phyloP scores from a whole-genome alignment of 202 grass and related monocot genomes.

The Saccharum hybrid region DNA sequence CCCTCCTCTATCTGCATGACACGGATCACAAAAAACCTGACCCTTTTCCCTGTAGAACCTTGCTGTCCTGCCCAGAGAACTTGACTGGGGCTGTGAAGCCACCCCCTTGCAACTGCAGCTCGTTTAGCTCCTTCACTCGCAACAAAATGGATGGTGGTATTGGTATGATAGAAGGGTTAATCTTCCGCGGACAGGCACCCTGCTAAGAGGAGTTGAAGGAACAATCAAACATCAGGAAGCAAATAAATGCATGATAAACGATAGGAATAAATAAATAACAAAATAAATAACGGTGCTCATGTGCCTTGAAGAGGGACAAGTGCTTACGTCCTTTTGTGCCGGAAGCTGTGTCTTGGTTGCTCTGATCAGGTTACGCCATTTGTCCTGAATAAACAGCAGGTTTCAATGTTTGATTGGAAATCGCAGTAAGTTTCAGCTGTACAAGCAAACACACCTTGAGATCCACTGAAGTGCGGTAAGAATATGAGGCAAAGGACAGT shows the following conservation, averaged over 20 bases:
- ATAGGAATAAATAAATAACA: background rate
- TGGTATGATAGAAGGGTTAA: conserved; percentile 72
- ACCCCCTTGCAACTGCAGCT: conserved; percentile 58
- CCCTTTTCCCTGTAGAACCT: conserved; percentile 68
- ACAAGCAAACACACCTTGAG: conserved; percentile 68
- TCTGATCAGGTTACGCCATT: conserved; percentile 96
- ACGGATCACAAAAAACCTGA: conserved; percentile 83
- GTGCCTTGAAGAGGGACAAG: background rate
- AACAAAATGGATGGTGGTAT: conserved; percentile 83
- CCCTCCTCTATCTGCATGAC: conserved; percentile 22
- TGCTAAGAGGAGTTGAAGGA: conserved; percentile 23
- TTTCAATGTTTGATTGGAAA: conserved; percentile 27
- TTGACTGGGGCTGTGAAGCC: conserved; percentile 43
- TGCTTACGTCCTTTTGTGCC: conserved; percentile 61
- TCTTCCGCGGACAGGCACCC: conserved; percentile 55
- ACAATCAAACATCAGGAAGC: background rate
- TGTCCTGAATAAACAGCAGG: conserved; percentile 65
- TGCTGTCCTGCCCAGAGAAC: conserved; percentile 40
- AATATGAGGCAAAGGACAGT: conserved; percentile 80
- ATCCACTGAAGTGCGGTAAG: conserved; percentile 98
- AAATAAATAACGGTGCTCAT: background rate
- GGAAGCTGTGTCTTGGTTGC: conserved; percentile 74
- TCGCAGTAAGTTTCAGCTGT: background rate
- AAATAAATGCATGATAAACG: conserved; percentile 30
- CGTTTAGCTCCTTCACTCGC: conserved; percentile 79